Evolutionary conservation across 2,329 filamentous ascomycete genomes (phyloP).

Genomic region (Fusarium anthophilum): DNA sequence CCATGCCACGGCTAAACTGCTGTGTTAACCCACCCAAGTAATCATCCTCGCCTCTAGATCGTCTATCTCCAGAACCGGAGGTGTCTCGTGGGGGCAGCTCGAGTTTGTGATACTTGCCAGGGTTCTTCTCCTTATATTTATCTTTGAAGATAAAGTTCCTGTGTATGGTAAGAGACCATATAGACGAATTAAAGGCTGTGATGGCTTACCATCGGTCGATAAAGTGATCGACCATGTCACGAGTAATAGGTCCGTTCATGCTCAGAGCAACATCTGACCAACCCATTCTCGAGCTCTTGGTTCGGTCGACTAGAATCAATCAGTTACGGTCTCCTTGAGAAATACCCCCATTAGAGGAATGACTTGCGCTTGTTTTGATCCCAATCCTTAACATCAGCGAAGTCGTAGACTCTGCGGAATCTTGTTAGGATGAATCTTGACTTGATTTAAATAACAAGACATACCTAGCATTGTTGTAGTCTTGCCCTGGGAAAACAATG

Average conservation of each 20-base stretch:
- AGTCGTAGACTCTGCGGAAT: constrained; percentile 72
- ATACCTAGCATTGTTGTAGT: constrained; percentile 83
- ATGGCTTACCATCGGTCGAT: constrained; percentile 75
- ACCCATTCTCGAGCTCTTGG: constrained; percentile 84
- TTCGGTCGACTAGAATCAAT: constrained; percentile 69
- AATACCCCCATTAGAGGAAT: accelerated
- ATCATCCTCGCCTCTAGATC: constrained; percentile 40
- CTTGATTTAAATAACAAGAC: accelerated
- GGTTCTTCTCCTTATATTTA: constrained; percentile 72
- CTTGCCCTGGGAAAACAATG: constrained; percentile 87
- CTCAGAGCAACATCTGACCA: constrained; percentile 90
- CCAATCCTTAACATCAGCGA: constrained; percentile 79
- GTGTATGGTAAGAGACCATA: neutral
- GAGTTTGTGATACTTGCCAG: constrained; percentile 58
- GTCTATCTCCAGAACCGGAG: constrained; percentile 25
- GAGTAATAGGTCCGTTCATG: constrained; percentile 76
- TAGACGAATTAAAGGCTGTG: accelerated
- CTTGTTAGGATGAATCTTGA: neutral
- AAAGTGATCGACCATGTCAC: constrained; percentile 81
- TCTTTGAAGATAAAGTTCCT: constrained; percentile 86
- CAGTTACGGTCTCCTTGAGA: neutral
- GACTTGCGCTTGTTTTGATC: constrained; percentile 77
- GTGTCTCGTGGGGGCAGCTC: constrained; percentile 11
- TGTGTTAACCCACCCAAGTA: constrained; percentile 56
- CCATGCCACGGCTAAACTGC: constrained; percentile 53